Percentiles rank a stretch among this genome's conserved stretches.
Evolutionary conservation across 108 stramenopile species (phyloP).

Genomic region (Cyclotella cryptica): DNA sequence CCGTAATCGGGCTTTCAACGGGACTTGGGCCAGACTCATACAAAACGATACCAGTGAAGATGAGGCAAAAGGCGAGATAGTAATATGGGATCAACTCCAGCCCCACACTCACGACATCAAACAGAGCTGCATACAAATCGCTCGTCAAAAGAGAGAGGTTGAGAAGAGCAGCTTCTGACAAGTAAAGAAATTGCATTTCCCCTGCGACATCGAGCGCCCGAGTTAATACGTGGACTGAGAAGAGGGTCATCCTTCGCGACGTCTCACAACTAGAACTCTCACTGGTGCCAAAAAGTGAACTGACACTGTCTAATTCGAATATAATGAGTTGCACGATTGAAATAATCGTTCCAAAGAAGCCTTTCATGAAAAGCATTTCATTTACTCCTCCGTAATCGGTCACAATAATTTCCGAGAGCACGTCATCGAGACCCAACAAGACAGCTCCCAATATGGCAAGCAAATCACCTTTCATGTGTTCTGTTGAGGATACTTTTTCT

Average conservation of each 20-base stretch:
- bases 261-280: slow-evolving; percentile 24
- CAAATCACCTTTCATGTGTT: slow-evolving; percentile 85
- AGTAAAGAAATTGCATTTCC: slow-evolving; percentile 67
- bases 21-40: slow-evolving; percentile 94
- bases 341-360: slow-evolving; percentile 80
- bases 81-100: slow-evolving; percentile 76
- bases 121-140: slow-evolving; percentile 92
- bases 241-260: slow-evolving; percentile 34
- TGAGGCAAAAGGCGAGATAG: slow-evolving; percentile 79
- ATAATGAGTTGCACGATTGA: slow-evolving; percentile 66
- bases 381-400: slow-evolving; percentile 47
- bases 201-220: slow-evolving; percentile 38
- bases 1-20: slow-evolving; percentile 12
- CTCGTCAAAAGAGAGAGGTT: slow-evolving; percentile 90
- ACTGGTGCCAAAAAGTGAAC: slow-evolving; percentile 23
- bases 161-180: slow-evolving; percentile 81
- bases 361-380: slow-evolving; percentile 91
- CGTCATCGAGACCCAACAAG: slow-evolving; percentile 89
- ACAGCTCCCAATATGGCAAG: slow-evolving; percentile 86
- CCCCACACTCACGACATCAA: slow-evolving; percentile 77
- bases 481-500: slow-evolving; percentile 44
- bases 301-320: slow-evolving; percentile 74
- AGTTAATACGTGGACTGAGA: slow-evolving; percentile 26
- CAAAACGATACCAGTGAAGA: slow-evolving; percentile 83
- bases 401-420: slow-evolving; percentile 79